Evolutionary conservation across 192 early-diverging fungal genomes (phyloP).

Genomic region (Chytriomyces sp.): DNA sequence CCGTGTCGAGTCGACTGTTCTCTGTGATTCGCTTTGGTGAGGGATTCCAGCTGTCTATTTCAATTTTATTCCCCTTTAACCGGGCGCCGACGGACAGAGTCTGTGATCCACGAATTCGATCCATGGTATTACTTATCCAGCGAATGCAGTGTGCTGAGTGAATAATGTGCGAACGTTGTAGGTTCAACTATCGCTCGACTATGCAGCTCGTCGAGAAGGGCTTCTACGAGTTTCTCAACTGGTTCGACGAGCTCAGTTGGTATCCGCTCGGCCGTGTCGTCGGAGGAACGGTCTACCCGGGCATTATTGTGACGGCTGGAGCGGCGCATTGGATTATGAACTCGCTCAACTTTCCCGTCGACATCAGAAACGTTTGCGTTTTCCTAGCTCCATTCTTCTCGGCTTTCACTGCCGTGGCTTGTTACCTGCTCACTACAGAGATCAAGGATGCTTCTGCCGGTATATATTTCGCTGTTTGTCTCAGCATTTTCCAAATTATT

Average conservation of each 20-base stretch:
- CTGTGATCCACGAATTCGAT: conserved; percentile 99
- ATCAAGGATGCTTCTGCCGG: conserved; percentile 84
- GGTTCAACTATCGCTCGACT: conserved; percentile 99
- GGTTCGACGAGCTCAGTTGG: conserved; percentile 99
- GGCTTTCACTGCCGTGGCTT: conserved; percentile 91
- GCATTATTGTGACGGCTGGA: conserved; percentile 98
- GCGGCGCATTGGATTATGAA: conserved; percentile 94
- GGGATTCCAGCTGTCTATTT: neutral
- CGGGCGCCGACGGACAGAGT: conserved; percentile 60
- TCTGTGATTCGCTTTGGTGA: conserved; percentile 89
- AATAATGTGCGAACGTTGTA: too few species aligned
- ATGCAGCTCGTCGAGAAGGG: conserved; percentile 88
- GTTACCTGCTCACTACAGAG: conserved; percentile 91
- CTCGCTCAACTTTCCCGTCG: conserved; percentile 91
- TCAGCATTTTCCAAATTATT: neutral
- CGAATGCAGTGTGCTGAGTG: conserved; percentile 3
- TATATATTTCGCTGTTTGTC: neutral
- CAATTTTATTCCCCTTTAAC: conserved; percentile 8
- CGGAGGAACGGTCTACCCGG: conserved; percentile 99
- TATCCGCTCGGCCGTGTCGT: conserved; percentile 98
- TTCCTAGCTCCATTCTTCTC: conserved; percentile 97
- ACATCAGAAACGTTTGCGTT: conserved; percentile 98
- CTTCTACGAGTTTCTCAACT: conserved; percentile 99
- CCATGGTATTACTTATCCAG: conserved; percentile 63
- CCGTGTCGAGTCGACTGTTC: conserved; percentile 91